Conservation (phyloP, 2,329 filamentous ascomycete genomes). For the Exserohilum rostratum region DNA sequence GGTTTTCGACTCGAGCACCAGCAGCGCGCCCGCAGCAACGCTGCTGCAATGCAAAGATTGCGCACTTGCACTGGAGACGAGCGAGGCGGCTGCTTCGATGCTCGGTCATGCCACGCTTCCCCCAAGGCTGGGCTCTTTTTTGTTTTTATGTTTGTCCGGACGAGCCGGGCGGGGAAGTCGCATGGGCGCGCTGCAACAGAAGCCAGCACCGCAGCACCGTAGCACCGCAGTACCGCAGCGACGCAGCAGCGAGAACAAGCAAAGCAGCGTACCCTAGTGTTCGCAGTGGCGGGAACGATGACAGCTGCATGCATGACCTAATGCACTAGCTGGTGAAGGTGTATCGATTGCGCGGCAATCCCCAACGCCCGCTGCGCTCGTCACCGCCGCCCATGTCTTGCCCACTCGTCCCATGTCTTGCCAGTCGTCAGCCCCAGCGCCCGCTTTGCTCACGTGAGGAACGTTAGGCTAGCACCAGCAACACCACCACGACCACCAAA, state of each 20-base stretch:
- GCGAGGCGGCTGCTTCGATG: too few species aligned
- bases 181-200: too few species aligned
- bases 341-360: slow-evolving; percentile 34
- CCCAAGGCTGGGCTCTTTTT: too few species aligned
- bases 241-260: slow-evolving; percentile 1
- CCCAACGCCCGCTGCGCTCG: too few species aligned
- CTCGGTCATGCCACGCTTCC: too few species aligned
- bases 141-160: neutral
- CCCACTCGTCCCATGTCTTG: neutral
- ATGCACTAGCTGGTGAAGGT: slow-evolving; percentile 18
- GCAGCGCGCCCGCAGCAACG: too few species aligned
- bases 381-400: neutral
- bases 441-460: neutral
- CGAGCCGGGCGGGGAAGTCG: neutral
- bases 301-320: slow-evolving; percentile 21
- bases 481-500: too few species aligned
- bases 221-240: neutral
- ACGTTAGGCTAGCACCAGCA: slow-evolving; percentile 3
- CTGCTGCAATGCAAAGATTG: too few species aligned
- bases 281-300: slow-evolving; percentile 14
- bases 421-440: neutral
- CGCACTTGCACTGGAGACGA: too few species aligned
- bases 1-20: neutral
- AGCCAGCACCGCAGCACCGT: neutral
- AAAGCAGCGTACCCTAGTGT: neutral